Evolutionary conservation across 2,329 filamentous ascomycete species (phyloP).

Genomic region (Lojkania enalia): DNA sequence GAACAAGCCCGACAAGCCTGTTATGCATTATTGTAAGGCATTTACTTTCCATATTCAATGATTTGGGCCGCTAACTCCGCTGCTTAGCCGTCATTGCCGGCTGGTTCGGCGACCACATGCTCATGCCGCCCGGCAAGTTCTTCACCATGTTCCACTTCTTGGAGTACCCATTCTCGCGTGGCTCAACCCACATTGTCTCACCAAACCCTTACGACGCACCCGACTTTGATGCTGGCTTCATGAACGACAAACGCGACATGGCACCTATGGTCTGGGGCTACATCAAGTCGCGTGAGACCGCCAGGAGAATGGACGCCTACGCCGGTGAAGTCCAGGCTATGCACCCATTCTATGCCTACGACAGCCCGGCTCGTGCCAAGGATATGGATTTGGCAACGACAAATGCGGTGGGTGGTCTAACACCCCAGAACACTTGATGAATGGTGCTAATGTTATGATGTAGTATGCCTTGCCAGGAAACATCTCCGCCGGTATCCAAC

Average conservation of each 20-base stretch:
- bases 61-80: not conserved
- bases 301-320: slow-evolving; percentile 75
- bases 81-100: slow-evolving; percentile 62
- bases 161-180: slow-evolving; percentile 76
- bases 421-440: not conserved
- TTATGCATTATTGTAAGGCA: slow-evolving; percentile 72
- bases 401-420: slow-evolving; percentile 52
- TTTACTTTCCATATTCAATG: not conserved
- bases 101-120: slow-evolving; percentile 55
- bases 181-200: slow-evolving; percentile 70
- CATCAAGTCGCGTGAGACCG: slow-evolving; percentile 80
- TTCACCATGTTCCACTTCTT: slow-evolving; percentile 85
- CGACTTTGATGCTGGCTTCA: slow-evolving; percentile 80
- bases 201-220: slow-evolving; percentile 72
- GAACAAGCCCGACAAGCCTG: slow-evolving; percentile 81
- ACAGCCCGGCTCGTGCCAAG: slow-evolving; percentile 68
- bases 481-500: slow-evolving; percentile 70
- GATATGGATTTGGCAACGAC: slow-evolving; percentile 78
- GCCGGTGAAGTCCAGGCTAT: slow-evolving; percentile 67
- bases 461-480: slow-evolving; percentile 72
- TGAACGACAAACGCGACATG: slow-evolving; percentile 86
- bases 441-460: not conserved
- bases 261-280: slow-evolving; percentile 79
- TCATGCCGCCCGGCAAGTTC: slow-evolving; percentile 75
- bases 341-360: slow-evolving; percentile 73